phyloP scores from a whole-genome alignment of 2,329 filamentous ascomycete genomes.

The Elsinoe arachidis region DNA sequence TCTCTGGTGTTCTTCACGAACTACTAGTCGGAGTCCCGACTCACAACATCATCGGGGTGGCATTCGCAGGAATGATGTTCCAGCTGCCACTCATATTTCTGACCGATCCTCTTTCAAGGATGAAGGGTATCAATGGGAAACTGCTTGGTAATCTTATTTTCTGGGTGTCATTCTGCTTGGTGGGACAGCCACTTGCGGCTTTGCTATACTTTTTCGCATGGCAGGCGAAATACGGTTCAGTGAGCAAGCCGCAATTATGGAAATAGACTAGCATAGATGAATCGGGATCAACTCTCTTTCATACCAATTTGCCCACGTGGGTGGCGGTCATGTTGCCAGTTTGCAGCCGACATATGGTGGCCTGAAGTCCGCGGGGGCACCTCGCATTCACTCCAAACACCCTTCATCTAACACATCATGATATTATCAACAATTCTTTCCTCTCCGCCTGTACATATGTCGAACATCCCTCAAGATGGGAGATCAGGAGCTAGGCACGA shows the following conservation, averaged over 20 bases:
- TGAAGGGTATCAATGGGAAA: constrained; percentile 64
- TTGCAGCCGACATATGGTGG: neutral
- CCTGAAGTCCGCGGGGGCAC: neutral
- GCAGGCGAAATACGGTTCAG: constrained; percentile 83
- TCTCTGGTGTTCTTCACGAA: constrained; percentile 86
- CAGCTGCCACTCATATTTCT: constrained; percentile 81
- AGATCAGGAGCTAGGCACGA: neutral
- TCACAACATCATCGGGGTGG: constrained; percentile 64
- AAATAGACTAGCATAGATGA: neutral
- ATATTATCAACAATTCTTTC: neutral
- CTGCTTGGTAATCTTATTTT: constrained; percentile 88
- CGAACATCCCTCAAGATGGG: neutral
- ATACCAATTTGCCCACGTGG: neutral
- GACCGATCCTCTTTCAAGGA: constrained; percentile 71
- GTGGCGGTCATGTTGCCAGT: neutral
- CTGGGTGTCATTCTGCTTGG: constrained; percentile 91
- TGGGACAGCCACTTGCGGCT: constrained; percentile 87
- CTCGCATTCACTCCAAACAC: neutral
- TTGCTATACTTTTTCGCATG: constrained; percentile 96
- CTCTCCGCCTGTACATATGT: neutral
- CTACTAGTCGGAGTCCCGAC: constrained; percentile 88
- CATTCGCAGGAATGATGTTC: constrained; percentile 87
- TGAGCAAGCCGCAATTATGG: constrained; percentile 17
- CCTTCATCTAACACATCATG: neutral
- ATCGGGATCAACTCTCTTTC: neutral